Conservation (phyloP, 2,329 filamentous ascomycete species). For the Purpureocillium lavendulum region DNA sequence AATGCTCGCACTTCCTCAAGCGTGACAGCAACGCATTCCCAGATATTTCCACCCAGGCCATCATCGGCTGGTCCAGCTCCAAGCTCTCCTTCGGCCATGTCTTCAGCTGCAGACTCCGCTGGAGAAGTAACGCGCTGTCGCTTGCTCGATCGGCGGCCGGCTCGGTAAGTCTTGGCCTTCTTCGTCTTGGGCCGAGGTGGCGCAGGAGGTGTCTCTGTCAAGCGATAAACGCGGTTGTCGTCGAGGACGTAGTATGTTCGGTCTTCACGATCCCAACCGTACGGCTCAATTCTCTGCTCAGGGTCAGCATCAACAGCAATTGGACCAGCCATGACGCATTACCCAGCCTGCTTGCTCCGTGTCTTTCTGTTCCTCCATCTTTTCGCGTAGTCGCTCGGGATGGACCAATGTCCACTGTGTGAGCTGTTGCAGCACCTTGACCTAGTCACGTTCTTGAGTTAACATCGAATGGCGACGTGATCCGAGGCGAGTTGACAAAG, state of each 20-base stretch:
- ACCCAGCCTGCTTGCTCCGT: constrained; percentile 80
- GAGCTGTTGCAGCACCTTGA: constrained; percentile 76
- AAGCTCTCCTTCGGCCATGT: constrained; percentile 22
- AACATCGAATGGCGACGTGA: neutral
- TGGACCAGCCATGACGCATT: constrained; percentile 21
- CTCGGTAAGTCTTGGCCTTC: constrained; percentile 43
- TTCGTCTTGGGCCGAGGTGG: constrained; percentile 57
- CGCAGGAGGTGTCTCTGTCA: constrained; percentile 63
- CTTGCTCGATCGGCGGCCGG: constrained; percentile 60
- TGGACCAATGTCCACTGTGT: constrained; percentile 85
- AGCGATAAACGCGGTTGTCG: constrained; percentile 85
- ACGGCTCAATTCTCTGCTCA: constrained; percentile 62
- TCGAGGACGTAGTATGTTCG: constrained; percentile 85
- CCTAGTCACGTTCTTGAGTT: constrained; percentile 28
- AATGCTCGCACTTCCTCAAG: constrained; percentile 69
- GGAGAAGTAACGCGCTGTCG: constrained; percentile 50
- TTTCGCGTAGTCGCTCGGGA: constrained; percentile 77
- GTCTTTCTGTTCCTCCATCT: constrained; percentile 76
- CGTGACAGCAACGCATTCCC: constrained; percentile 85
- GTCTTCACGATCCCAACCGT: constrained; percentile 83
- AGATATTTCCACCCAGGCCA: constrained; percentile 67
- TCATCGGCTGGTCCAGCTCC: constrained; percentile 39
- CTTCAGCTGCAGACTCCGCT: constrained; percentile 15
- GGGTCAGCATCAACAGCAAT: constrained; percentile 9
- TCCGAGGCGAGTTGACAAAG: neutral